Base-by-base conservation (phyloP, 192 early-diverging fungal genomes). In the Coemansia sp. region DNA sequence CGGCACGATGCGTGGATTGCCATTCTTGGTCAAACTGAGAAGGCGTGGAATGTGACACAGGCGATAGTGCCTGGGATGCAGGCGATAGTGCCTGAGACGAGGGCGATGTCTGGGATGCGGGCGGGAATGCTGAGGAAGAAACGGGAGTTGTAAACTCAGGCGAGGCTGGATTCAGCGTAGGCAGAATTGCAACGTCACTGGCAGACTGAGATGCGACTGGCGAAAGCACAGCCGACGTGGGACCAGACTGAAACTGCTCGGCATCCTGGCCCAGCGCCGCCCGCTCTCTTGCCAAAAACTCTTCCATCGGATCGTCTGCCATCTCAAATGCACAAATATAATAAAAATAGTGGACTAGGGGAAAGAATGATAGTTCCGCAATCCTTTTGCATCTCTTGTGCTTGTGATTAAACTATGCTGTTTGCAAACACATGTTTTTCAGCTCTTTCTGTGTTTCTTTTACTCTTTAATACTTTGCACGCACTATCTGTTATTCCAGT, bases 271-370 rank as follows among this genome's bases (percentile, higher is more conserved):
- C 90, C 35, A 92, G 79, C 15, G 84, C 79, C 12, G 86, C 89
- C 25, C 87, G 85, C 76, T 92, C 90, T 58, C 86, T 83, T 19
- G 90, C 89, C 49, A 92, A 84, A 57, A 92, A 92, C 41, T 90
- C 88, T 62, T 86, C 86, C 27, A 84, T 87, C 22, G 88, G 89
- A 61, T 92, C 89, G 59, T 76, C 73, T 22, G 69, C 62, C 73
- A 80, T 80, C 69, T 32, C 50, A 45, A 45, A 45, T 45, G 15
- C 11, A 45, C 15, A 45, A 45, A 45, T 12, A 15, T 12, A n/a
- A 45, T 45, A 45, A 14, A n/a, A n/a, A 57, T 38, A 43, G 48
- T 47, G 39, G 52, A 56, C 11, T 45, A 45, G 41, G 41, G 41
- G 5, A 45, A n/a, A 45, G 5, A 45, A 10, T 29, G 14, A 14